A percentile compares a stretch with the other conserved stretches of the same genome.
These are phyloP conservation scores for Didymella exigua DNA, from an alignment of 2,329 filamentous ascomycete genomes.

Conservation along the genomic window DNA sequence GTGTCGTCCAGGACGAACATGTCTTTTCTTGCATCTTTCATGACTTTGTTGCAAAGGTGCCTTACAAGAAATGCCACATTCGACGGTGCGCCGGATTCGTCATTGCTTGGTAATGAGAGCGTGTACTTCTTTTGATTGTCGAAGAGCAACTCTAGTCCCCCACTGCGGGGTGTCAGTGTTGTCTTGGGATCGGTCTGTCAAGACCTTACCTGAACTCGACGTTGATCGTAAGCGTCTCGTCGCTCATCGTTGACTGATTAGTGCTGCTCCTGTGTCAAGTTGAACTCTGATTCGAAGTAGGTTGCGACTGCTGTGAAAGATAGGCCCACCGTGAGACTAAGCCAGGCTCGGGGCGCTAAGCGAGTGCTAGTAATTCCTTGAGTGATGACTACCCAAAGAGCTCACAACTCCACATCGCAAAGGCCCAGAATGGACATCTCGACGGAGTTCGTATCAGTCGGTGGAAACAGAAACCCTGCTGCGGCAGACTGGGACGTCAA, in stretches of 20 bases:
- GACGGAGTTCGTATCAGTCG: conserved; percentile 69
- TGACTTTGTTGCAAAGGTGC: conserved; percentile 78
- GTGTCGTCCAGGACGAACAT: conserved; percentile 86
- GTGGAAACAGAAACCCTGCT: conserved; percentile 87
- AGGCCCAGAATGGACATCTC: conserved; percentile 38
- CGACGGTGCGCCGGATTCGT: conserved; percentile 64
- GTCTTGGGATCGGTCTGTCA: not conserved
- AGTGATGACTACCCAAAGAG: conserved; percentile 27
- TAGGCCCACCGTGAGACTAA: conserved; percentile 16
- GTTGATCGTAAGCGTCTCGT: conserved; percentile 60
- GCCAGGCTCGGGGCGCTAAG: conserved; percentile 24
- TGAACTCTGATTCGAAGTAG: not conserved
- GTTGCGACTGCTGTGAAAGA: conserved; percentile 14
- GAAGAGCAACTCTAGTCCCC: conserved; percentile 94
- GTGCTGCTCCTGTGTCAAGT: not conserved
- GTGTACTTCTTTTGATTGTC: conserved; percentile 76
- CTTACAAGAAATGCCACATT: conserved; percentile 78
- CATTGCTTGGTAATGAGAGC: conserved; percentile 68
- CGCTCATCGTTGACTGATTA: conserved; percentile 17
- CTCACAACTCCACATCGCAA: conserved; percentile 22
- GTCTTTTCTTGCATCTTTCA: conserved; percentile 84
- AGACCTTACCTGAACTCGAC: conserved; percentile 74
- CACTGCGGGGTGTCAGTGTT: conserved; percentile 55
- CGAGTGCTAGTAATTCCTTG: conserved; percentile 42
- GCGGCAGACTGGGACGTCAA: conserved; percentile 84